A percentile compares a stretch with the other conserved stretches of the same genome.
phyloP scores from a whole-genome alignment of 352 stramenopile genomes.

The Phytophthora idaei region DNA sequence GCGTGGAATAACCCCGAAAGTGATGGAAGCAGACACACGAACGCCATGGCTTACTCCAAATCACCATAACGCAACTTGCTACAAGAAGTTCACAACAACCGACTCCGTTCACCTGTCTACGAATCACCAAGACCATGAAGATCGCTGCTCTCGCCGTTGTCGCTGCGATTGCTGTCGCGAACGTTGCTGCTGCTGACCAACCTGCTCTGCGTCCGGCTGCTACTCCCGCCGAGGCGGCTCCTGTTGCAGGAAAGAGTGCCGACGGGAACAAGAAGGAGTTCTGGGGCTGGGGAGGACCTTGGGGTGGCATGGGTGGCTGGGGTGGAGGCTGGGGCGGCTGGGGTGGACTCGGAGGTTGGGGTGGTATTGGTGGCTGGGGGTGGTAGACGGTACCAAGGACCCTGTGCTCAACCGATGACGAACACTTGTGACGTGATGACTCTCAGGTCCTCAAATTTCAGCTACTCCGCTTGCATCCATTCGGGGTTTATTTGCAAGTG shows the following conservation, averaged over 20 bases:
- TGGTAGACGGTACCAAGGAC: too few species aligned
- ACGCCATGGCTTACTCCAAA: too few species aligned
- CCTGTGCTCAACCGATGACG: too few species aligned
- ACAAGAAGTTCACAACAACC: constrained; percentile 5
- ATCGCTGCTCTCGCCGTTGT: constrained; percentile 15
- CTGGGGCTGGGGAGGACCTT: constrained; percentile 1
- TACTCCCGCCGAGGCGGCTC: constrained; percentile 1
- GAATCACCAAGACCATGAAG: constrained; percentile 18
- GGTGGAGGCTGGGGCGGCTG: too few species aligned
- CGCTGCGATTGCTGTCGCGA: constrained; percentile 19
- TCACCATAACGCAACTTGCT: constrained; percentile 19
- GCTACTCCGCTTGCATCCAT: too few species aligned
- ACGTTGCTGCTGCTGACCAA: constrained; percentile 25
- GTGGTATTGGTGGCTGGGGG: too few species aligned
- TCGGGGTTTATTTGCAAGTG: too few species aligned
- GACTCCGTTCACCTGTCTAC: neutral
- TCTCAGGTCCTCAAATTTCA: too few species aligned
- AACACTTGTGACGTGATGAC: too few species aligned
- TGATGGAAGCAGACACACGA: too few species aligned
- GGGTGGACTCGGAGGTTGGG: too few species aligned
- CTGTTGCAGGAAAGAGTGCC: neutral
- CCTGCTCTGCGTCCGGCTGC: constrained; percentile 9
- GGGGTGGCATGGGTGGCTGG: neutral
- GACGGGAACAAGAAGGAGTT: constrained; percentile 13
- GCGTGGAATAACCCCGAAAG: too few species aligned